These are phyloP conservation scores for Stereocaulon alpinum DNA, from an alignment of 495 filamentous ascomycete species.

Conservation along the genomic window DNA sequence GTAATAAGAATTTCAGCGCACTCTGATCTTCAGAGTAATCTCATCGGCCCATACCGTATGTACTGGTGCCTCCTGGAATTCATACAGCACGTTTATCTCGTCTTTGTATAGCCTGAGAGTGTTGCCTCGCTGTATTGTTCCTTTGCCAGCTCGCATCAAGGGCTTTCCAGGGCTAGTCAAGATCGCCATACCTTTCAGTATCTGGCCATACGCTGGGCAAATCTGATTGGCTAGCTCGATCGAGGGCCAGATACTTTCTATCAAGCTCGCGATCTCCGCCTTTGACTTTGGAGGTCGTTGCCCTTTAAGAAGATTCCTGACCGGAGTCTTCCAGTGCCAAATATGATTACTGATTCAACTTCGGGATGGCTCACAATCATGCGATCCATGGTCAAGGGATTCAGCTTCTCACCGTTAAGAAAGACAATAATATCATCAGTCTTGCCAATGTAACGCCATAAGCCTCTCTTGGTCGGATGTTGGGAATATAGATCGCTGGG, in stretches of 20 bases:
- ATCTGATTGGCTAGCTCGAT: conserved; percentile 37
- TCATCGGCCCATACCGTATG: too few species aligned
- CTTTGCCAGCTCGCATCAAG: conserved; percentile 44
- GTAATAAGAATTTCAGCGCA: too few species aligned
- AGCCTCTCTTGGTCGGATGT: conserved; percentile 32
- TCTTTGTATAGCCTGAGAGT: conserved; percentile 40
- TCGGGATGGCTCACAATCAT: conserved; percentile 33
- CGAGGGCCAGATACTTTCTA: conserved; percentile 23
- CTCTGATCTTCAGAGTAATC: too few species aligned
- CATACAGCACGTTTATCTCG: conserved; percentile 44
- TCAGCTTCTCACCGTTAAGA: conserved; percentile 48
- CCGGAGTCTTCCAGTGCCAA: conserved; percentile 39
- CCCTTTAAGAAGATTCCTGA: conserved; percentile 41
- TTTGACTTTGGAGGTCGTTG: conserved; percentile 1
- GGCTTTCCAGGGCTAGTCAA: conserved; percentile 31
- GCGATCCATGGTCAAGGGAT: conserved; percentile 42
- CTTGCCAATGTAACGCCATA: conserved; percentile 41
- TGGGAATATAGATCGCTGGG: conserved; percentile 42
- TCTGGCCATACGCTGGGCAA: conserved; percentile 33
- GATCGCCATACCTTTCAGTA: conserved; percentile 10
- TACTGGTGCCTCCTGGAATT: too few species aligned
- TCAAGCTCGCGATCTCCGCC: conserved; percentile 1
- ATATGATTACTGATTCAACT: conserved; percentile 39
- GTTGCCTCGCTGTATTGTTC: conserved; percentile 39
- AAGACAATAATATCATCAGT: conserved; percentile 49